Evolutionary conservation across 2,329 filamentous ascomycete genomes (phyloP), one percentile per base, ranked within the genome.

Genomic region (Erysiphe pisi): DNA sequence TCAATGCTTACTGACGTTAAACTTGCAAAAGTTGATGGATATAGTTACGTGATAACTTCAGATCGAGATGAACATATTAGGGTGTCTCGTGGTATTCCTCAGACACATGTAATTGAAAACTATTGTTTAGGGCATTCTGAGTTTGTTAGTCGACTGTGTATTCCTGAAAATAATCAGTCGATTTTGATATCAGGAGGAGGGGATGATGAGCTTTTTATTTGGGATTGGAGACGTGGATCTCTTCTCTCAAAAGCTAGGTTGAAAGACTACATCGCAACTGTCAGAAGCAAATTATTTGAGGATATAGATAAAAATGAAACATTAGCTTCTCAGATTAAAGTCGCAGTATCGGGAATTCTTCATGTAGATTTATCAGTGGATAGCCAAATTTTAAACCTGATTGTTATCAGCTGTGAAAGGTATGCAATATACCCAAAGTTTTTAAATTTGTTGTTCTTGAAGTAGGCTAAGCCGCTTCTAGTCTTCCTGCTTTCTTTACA

Each of bases 71-170:
- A 93, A 83, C 95, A 99, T 83, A 94, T 99, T 81, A 91, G 95
- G 56, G 86, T 97, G 28, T 97, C 93, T 74, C 88, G 93, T 77
- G 93, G 90, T 58, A 86, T 89, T 78, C 91, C 93, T 0, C 94
- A 98, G 82, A 86, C 93, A 0, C 91, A 97, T 82, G 86, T 98
- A 78, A 96, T 97, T 79, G 93, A 98, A 83, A 86, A 86, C 0
- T 98, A 92, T 83, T 98, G 94, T 82, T 87, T 97, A 2, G 94
- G 93, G 4, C 95, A 99, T 83, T 89, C 86, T 76, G 88, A 94
- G 56, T 98, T 98, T 82, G 86, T 99, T 79, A 93, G 87, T 84
- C 89, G 88, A 77, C 84, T 99, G 65, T 91, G 90, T 80, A 84
- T 94, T 25, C 89, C 90, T 0, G 81, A 82, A 0, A 84, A 83